phyloP scores from a whole-genome alignment of 2,329 filamentous ascomycete species.

The Amauroascus niger region DNA sequence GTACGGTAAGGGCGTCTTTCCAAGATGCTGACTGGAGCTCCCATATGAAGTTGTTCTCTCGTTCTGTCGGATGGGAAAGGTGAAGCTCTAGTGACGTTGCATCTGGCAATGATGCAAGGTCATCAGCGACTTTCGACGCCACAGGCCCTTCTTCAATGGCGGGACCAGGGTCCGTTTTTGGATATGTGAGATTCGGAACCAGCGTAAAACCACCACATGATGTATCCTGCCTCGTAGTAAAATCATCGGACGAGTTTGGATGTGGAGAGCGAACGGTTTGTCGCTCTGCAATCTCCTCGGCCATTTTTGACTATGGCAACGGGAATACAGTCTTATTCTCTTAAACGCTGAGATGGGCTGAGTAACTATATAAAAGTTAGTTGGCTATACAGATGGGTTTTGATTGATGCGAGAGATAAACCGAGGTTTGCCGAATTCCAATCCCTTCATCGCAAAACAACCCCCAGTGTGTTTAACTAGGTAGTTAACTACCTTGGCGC shows the following conservation, averaged over 20 bases:
- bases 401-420: background rate
- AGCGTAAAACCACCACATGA: background rate
- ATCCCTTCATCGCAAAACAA: background rate
- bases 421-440: background rate
- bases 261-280: too few relatives aligned
- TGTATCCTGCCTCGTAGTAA: too few relatives aligned
- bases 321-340: too few relatives aligned
- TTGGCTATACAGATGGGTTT: too few relatives aligned
- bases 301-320: too few relatives aligned
- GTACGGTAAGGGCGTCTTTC: constrained; percentile 47
- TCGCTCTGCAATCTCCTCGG: too few relatives aligned
- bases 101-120: constrained; percentile 12
- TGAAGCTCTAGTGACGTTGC: constrained; percentile 16
- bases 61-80: constrained; percentile 48
- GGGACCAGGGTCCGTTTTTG: background rate
- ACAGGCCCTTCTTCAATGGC: background rate
- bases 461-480: too few relatives aligned
- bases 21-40: constrained; percentile 48
- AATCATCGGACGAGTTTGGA: too few relatives aligned
- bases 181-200: background rate
- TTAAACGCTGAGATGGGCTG: too few relatives aligned
- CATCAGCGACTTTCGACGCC: background rate
- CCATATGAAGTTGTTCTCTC: constrained; percentile 49
- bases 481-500: background rate
- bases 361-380: too few relatives aligned